A percentile compares a stretch with the other conserved stretches of the same genome.
phyloP scores from a whole-genome alignment of 2,329 filamentous ascomycete species.

The Cadophora sp. region DNA sequence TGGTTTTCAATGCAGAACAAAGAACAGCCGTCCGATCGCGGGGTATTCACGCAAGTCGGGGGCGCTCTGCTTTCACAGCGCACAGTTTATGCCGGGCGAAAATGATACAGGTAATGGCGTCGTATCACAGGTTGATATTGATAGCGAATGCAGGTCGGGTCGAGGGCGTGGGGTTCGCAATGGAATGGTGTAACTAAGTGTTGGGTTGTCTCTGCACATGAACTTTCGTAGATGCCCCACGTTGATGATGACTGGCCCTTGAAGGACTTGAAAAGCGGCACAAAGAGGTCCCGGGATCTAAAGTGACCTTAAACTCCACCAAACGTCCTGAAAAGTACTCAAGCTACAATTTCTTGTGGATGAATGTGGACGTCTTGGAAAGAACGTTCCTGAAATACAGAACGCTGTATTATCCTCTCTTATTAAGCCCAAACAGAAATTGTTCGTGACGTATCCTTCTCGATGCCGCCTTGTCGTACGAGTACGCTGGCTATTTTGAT shows the following conservation, averaged over 20 bases:
- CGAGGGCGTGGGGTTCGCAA: constrained; percentile 7
- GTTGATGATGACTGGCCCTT: not conserved
- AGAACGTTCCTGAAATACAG: too few species aligned
- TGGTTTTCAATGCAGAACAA: constrained; percentile 24
- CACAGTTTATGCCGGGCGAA: constrained; percentile 14
- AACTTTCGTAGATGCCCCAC: constrained; percentile 16
- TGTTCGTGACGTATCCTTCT: not conserved
- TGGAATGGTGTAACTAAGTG: constrained; percentile 17
- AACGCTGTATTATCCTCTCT: too few species aligned
- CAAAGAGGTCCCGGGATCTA: too few species aligned
- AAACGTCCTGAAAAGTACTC: too few species aligned
- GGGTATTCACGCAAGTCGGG: constrained; percentile 19
- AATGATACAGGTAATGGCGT: constrained; percentile 1
- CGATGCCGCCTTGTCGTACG: not conserved
- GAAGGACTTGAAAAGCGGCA: not conserved
- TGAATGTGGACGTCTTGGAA: too few species aligned
- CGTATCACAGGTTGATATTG: constrained; percentile 11
- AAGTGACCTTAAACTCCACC: too few species aligned
- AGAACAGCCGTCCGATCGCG: constrained; percentile 26
- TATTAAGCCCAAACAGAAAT: too few species aligned
- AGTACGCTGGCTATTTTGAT: not conserved
- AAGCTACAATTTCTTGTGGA: too few species aligned
- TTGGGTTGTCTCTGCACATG: constrained; percentile 11
- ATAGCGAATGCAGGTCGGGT: constrained; percentile 4
- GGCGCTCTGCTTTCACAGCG: not conserved